These are phyloP conservation scores for Styphnolobium japonicum DNA, from an alignment of 306 rosid species.

Conservation along the genomic window DNA sequence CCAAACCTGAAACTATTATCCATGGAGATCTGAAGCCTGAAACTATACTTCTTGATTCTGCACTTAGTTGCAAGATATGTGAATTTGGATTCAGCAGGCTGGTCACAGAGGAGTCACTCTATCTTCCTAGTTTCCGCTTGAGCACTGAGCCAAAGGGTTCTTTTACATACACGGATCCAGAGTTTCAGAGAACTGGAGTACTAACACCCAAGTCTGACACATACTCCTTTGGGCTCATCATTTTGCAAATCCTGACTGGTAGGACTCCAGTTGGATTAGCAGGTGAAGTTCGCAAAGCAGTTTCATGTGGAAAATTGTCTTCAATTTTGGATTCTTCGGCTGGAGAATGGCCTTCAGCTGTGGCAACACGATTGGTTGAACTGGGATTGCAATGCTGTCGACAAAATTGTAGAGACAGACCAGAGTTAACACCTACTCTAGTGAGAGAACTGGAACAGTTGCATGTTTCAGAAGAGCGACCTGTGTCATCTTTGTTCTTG, in stretches of 20 bases:
- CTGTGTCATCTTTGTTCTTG: constrained; percentile 67
- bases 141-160: constrained; percentile 62
- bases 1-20: constrained; percentile 66
- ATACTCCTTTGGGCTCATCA: constrained; percentile 75
- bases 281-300: constrained; percentile 58
- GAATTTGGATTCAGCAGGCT: constrained; percentile 76
- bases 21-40: constrained; percentile 73
- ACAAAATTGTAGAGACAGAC: constrained; percentile 57
- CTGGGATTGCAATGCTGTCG: constrained; percentile 74
- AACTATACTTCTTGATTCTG: constrained; percentile 53
- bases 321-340: constrained; percentile 64
- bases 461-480: constrained; percentile 58
- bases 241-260: constrained; percentile 73
- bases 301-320: constrained; percentile 42
- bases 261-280: constrained; percentile 58
- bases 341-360: constrained; percentile 63
- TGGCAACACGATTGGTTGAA: constrained; percentile 47
- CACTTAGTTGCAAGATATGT: constrained; percentile 71
- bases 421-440: constrained; percentile 59
- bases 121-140: constrained; percentile 44
- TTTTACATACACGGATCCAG: constrained; percentile 68
- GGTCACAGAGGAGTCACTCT: constrained; percentile 55
- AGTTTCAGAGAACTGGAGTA: constrained; percentile 59
- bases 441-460: constrained; percentile 70
- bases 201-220: constrained; percentile 70